These are phyloP conservation scores for Eremochloa ophiuroides DNA, from an alignment of 176 grass and related monocot genomes.

Conservation along the genomic window DNA sequence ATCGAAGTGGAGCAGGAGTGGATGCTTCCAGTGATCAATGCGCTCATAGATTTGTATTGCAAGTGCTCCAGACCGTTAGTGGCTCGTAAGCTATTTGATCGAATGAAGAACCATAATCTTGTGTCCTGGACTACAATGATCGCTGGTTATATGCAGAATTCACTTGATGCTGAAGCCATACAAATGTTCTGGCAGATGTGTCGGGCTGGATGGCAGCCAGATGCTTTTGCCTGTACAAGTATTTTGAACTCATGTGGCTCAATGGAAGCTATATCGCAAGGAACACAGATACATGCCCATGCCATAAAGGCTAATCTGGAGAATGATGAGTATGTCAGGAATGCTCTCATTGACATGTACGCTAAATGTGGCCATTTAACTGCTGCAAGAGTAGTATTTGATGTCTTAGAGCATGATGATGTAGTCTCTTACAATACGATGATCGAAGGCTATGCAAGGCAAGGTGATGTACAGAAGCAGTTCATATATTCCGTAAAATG, in stretches of 20 bases:
- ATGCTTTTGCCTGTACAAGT: conserved; percentile 71
- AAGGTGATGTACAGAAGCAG: conserved; percentile 40
- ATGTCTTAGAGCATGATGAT: conserved; percentile 44
- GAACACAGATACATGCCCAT: conserved; percentile 69
- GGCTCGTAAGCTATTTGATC: conserved; percentile 64
- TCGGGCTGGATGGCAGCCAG: conserved; percentile 45
- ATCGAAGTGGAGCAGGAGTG: conserved; percentile 35
- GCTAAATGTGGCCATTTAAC: conserved; percentile 56
- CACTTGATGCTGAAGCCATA: conserved; percentile 52
- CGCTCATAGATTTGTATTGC: conserved; percentile 61
- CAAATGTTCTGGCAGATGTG: conserved; percentile 56
- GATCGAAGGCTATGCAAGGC: conserved; percentile 75
- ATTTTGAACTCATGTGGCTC: conserved; percentile 64
- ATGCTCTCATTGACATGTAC: conserved; percentile 76
- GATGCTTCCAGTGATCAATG: conserved; percentile 52
- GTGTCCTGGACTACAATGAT: conserved; percentile 93
- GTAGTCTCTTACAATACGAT: conserved; percentile 69
- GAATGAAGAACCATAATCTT: conserved; percentile 42
- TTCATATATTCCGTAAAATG: conserved; percentile 60
- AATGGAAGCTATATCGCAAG: conserved; percentile 43
- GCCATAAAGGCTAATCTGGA: conserved; percentile 61
- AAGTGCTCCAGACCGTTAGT: conserved; percentile 53
- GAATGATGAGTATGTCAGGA: conserved; percentile 64
- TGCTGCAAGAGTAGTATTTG: conserved; percentile 59
- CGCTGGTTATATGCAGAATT: conserved; percentile 69